Conservation (phyloP, 2,329 filamentous ascomycete species). For the Chaetomiaceae sp. region DNA sequence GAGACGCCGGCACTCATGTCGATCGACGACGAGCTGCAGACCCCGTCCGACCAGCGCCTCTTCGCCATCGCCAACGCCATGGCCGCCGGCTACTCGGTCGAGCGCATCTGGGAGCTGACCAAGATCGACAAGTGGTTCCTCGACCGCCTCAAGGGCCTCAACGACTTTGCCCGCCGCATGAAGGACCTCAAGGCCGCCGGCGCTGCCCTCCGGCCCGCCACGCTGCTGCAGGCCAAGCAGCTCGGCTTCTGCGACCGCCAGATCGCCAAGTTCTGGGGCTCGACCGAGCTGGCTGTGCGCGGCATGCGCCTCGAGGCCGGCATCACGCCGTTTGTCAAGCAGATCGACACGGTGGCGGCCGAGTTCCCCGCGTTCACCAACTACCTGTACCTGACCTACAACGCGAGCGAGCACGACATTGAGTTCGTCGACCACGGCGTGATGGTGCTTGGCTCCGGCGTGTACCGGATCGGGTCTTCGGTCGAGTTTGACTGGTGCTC, state of each 20-base stretch:
- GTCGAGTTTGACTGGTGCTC: slow-evolving; percentile 99
- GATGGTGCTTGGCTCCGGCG: slow-evolving; percentile 93
- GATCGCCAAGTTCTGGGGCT: slow-evolving; percentile 88
- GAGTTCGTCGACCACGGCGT: slow-evolving; percentile 82
- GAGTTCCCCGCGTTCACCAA: slow-evolving; percentile 95
- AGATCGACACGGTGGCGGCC: slow-evolving; percentile 96
- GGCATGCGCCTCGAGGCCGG: slow-evolving; percentile 77
- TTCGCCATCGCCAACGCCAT: slow-evolving; percentile 98
- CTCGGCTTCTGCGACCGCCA: slow-evolving; percentile 93
- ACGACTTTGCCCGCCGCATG: slow-evolving; percentile 80
- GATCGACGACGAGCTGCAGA: slow-evolving; percentile 92
- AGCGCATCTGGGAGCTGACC: slow-evolving; percentile 97
- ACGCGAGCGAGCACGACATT: slow-evolving; percentile 79
- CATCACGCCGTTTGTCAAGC: slow-evolving; percentile 87
- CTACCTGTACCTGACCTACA: slow-evolving; percentile 95
- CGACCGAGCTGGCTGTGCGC: slow-evolving; percentile 86
- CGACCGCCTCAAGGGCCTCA: slow-evolving; percentile 82
- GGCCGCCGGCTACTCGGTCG: slow-evolving; percentile 85
- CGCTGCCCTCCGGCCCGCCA: slow-evolving; percentile 53
- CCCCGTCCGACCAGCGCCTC: slow-evolving; percentile 91
- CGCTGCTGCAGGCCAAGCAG: slow-evolving; percentile 81
- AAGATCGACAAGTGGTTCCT: slow-evolving; percentile 99
- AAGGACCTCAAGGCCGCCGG: slow-evolving; percentile 58
- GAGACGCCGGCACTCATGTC: slow-evolving; percentile 90
- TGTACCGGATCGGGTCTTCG: slow-evolving; percentile 94